Evolutionary conservation across 2,329 filamentous ascomycete species (phyloP).

Genomic region (Colletotrichum sp.): DNA sequence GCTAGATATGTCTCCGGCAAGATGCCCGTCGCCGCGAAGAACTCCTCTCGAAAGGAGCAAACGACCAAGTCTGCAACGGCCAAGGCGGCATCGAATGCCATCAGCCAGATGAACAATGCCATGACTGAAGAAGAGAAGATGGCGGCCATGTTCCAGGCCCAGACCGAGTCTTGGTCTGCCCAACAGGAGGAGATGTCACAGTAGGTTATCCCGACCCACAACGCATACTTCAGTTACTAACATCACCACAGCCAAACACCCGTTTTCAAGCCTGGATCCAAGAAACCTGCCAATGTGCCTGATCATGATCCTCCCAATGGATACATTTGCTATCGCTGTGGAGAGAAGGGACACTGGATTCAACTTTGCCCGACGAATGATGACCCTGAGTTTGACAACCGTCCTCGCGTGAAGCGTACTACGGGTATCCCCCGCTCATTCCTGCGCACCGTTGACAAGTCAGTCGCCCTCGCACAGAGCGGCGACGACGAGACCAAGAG

Average conservation of each 20-base stretch:
- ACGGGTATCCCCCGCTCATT: slow-evolving; percentile 97
- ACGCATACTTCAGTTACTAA: background rate
- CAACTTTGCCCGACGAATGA: slow-evolving; percentile 98
- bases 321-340: slow-evolving; percentile 96
- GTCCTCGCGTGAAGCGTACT: slow-evolving; percentile 91
- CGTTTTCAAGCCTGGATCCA: slow-evolving; percentile 63
- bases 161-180: slow-evolving; percentile 89
- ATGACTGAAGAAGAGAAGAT: slow-evolving; percentile 95
- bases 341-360: slow-evolving; percentile 99
- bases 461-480: slow-evolving; percentile 74
- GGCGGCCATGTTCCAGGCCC: slow-evolving; percentile 88
- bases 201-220: slow-evolving; percentile 46
- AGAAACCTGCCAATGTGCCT: slow-evolving; percentile 77
- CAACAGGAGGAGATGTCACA: slow-evolving; percentile 93
- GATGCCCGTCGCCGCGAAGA: slow-evolving; percentile 89
- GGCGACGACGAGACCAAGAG: slow-evolving; percentile 81
- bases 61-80: slow-evolving; percentile 60
- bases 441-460: slow-evolving; percentile 93
- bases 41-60: slow-evolving; percentile 71
- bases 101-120: slow-evolving; percentile 73
- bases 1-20: slow-evolving; percentile 96
- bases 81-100: slow-evolving; percentile 62
- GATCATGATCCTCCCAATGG: slow-evolving; percentile 92
- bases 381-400: slow-evolving; percentile 93
- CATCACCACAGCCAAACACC: slow-evolving; percentile 63